phyloP scores from a whole-genome alignment of 768 basidiomycete genomes.

The Agaricus bisporus region DNA sequence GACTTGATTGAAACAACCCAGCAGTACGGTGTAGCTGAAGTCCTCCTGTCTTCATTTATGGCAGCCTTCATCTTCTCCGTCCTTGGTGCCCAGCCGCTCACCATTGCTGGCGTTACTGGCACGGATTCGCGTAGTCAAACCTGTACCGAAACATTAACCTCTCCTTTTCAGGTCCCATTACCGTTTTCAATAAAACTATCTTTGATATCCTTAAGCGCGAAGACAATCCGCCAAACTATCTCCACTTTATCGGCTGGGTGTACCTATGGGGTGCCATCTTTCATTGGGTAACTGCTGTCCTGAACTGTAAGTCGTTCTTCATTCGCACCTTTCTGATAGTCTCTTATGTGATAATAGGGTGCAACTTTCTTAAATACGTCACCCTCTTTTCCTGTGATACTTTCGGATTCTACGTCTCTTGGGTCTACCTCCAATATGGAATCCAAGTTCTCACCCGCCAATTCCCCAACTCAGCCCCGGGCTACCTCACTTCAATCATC shows the following conservation, averaged over 20 bases:
- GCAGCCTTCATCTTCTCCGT: constrained; percentile 84
- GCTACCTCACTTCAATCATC: constrained; percentile 51
- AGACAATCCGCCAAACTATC: constrained; percentile 61
- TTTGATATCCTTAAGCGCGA: constrained; percentile 63
- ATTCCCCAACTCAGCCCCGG: constrained; percentile 37
- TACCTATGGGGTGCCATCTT: constrained; percentile 87
- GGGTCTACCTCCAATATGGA: constrained; percentile 72
- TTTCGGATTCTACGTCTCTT: constrained; percentile 90
- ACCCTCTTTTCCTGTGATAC: constrained; percentile 90
- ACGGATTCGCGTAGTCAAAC: neutral
- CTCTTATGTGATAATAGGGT: constrained; percentile 37
- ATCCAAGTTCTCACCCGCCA: constrained; percentile 79
- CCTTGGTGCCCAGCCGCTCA: constrained; percentile 85
- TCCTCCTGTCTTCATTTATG: constrained; percentile 80
- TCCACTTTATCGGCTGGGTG: constrained; percentile 57
- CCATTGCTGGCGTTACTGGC: constrained; percentile 91
- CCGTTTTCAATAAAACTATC: constrained; percentile 51
- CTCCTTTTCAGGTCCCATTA: too few relatives aligned
- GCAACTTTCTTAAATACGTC: constrained; percentile 81
- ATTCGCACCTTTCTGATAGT: too few relatives aligned
- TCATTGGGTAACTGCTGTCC: constrained; percentile 74
- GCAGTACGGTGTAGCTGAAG: constrained; percentile 87
- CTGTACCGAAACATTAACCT: neutral
- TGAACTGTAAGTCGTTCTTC: constrained; percentile 53
- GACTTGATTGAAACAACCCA: constrained; percentile 89